Evolutionary conservation across 768 basidiomycete species (phyloP), one percentile per base, ranked within the genome.

Genomic region (Podaxis mareebaensis): DNA sequence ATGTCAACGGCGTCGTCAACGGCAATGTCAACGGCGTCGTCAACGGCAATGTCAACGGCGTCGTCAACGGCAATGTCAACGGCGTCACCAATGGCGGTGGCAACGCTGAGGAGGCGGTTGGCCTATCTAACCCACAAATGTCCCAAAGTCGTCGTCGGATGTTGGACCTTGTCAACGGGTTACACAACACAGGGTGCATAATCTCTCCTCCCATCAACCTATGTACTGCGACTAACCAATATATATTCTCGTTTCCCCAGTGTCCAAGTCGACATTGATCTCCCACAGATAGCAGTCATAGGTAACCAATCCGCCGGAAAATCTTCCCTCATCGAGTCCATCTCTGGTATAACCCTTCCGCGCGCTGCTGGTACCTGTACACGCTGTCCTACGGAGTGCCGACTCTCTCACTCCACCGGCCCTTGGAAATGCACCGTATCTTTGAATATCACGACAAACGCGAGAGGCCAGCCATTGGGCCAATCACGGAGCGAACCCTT

Each of bases 261-360:
- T 0, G 87, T 88, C 0, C 85, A 91, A 64, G 76, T 80, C 10
- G 88, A 92, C 58, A 84, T 93, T 7, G 88, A 91, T 66, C 74
- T 92, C 0, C 91, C 91, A 0, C 83, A 86, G 66, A 90, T 92
- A 28, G 87, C 85, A 0, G 91, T 91, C 51, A 82, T 90, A 12
- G 90, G 91, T 0, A 82, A 79, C 1, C 87, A 89, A 66, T 85
- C 83, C 57, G 85, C 84, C 0, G 87, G 87, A 0, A 88, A 88
- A 64, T 86, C 85, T 0, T 88, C 87, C 0, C 77, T 88, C 13
- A 87, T 88, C 10, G 86, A 88, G 66, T 79, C 85, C 0, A 87
- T 88, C 60, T 85, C 85, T 0, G 84, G 86, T 0, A 79, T 88
- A 24, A 84, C 78, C 0, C 75, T 92, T 0, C 90, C 90, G 22